These are phyloP conservation scores for Phialemoniopsis sp. DNA, from an alignment of 2,329 filamentous ascomycete species.

Conservation along the genomic window DNA sequence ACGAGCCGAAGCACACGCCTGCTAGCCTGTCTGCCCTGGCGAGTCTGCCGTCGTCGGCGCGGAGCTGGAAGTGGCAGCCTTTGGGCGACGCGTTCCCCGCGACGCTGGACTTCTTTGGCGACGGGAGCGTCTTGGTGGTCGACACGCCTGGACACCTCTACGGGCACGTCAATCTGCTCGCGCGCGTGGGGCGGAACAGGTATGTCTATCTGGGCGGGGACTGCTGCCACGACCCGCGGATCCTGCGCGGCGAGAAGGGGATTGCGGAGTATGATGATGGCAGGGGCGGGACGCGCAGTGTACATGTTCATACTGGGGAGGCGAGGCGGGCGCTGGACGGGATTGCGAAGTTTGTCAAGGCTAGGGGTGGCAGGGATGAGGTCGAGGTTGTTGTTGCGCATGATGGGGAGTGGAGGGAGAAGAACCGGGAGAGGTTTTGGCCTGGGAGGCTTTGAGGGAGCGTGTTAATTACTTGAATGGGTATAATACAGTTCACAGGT, in stretches of 20 bases:
- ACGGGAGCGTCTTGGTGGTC: conserved; percentile 40
- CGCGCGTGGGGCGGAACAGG: conserved; percentile 25
- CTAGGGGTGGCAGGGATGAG: conserved; percentile 15
- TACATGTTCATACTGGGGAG: conserved; percentile 42
- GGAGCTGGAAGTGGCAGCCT: conserved; percentile 29
- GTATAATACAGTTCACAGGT: too few species aligned
- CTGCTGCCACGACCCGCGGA: conserved; percentile 46
- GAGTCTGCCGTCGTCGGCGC: conserved; percentile 14
- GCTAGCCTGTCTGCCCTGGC: conserved; percentile 5
- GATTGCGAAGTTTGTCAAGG: conserved; percentile 29
- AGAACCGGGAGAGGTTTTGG: conserved; percentile 25
- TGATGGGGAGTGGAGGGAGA: conserved; percentile 41
- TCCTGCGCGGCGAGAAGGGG: conserved; percentile 44
- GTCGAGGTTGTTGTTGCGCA: conserved; percentile 48
- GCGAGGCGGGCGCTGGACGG: conserved; percentile 36
- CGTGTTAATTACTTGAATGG: too few species aligned
- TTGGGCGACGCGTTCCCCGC: conserved; percentile 34
- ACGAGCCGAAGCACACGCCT: conserved; percentile 13
- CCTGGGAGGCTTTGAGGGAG: conserved; percentile 20
- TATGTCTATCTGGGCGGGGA: conserved; percentile 49
- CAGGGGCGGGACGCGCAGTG: conserved; percentile 37
- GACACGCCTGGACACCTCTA: conserved; percentile 46
- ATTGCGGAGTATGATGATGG: conserved; percentile 46
- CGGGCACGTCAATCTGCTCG: conserved; percentile 47
- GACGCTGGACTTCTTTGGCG: conserved; percentile 39